phyloP scores from a whole-genome alignment of 352 stramenopile species.

The Globisporangium splendens region DNA sequence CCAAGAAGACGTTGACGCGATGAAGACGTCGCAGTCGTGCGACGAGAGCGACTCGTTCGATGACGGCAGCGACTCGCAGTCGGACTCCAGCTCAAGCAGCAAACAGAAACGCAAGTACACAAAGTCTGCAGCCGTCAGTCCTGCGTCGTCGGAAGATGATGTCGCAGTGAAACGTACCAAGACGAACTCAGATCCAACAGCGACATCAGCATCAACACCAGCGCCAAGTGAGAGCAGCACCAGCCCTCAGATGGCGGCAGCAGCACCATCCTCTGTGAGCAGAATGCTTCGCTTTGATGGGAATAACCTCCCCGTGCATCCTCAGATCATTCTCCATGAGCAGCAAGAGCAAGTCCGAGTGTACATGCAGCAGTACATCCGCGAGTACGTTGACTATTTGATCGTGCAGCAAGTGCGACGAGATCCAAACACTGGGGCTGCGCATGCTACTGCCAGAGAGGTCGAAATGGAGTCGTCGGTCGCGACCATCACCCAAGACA shows the following conservation, averaged over 20 bases:
- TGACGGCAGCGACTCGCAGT: slow-evolving; percentile 53
- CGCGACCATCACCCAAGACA: slow-evolving; percentile 29
- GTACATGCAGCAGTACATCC: slow-evolving; percentile 64
- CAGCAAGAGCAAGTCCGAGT: slow-evolving; percentile 47
- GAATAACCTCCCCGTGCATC: slow-evolving; percentile 42
- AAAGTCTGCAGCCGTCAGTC: slow-evolving; percentile 23
- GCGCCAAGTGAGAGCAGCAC: not conserved
- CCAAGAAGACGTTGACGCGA: slow-evolving; percentile 15
- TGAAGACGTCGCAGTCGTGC: slow-evolving; percentile 58
- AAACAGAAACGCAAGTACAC: slow-evolving; percentile 42
- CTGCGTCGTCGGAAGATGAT: slow-evolving; percentile 28
- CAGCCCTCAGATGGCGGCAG: not conserved
- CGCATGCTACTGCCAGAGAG: not conserved
- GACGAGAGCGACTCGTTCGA: slow-evolving; percentile 65
- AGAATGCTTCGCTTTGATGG: slow-evolving; percentile 43
- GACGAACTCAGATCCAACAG: not conserved
- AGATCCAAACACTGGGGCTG: slow-evolving; percentile 7
- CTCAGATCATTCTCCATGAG: slow-evolving; percentile 34
- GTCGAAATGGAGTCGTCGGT: slow-evolving; percentile 4
- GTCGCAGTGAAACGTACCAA: slow-evolving; percentile 25
- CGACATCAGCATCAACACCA: not conserved
- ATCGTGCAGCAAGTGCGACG: slow-evolving; percentile 24
- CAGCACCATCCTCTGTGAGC: not conserved
- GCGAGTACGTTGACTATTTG: slow-evolving; percentile 56
- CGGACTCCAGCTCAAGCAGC: slow-evolving; percentile 31